Conservation (phyloP, 768 basidiomycete species). For the Fomitopsis serialis region DNA sequence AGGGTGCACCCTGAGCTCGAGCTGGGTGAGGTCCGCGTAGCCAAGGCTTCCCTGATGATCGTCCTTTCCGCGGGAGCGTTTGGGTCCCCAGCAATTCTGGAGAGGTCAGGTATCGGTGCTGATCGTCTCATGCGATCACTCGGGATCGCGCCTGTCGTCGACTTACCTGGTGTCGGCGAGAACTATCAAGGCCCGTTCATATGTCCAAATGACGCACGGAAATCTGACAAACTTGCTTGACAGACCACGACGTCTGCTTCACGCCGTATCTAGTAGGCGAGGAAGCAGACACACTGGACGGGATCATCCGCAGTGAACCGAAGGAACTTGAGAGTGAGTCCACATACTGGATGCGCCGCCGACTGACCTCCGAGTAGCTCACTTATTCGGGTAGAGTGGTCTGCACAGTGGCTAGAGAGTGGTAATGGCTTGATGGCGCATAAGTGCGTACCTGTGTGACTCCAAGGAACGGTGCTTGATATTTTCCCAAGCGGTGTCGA, state of each 20-base stretch:
- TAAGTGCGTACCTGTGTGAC: conserved; percentile 34
- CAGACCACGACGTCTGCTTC: conserved; percentile 13
- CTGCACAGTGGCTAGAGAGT: conserved; percentile 26
- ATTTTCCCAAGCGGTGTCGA: conserved; percentile 21
- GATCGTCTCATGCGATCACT: conserved; percentile 23
- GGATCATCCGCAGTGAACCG: conserved; percentile 9
- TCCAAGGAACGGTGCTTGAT: not conserved
- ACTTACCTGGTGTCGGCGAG: conserved; percentile 40
- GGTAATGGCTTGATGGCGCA: conserved; percentile 48
- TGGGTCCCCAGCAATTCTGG: conserved; percentile 47
- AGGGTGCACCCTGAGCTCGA: conserved; percentile 15
- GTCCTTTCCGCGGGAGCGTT: conserved; percentile 36
- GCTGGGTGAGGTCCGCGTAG: conserved; percentile 12
- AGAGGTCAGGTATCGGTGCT: conserved; percentile 45
- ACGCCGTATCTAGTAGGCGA: conserved; percentile 9
- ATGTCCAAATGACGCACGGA: not conserved
- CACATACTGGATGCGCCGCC: not conserved
- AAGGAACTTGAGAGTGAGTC: conserved; percentile 14
- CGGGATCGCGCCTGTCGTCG: conserved; percentile 28
- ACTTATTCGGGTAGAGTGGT: conserved; percentile 22
- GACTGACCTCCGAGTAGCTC: not conserved
- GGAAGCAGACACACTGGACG: conserved; percentile 17
- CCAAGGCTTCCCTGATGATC: conserved; percentile 30
- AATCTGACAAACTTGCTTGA: no score
- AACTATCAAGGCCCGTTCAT: conserved; percentile 26